Evolutionary conservation across 2,329 filamentous ascomycete species (phyloP), one percentile per base, ranked within the genome.

Genomic region (Ophidiomyces ophidiicola): DNA sequence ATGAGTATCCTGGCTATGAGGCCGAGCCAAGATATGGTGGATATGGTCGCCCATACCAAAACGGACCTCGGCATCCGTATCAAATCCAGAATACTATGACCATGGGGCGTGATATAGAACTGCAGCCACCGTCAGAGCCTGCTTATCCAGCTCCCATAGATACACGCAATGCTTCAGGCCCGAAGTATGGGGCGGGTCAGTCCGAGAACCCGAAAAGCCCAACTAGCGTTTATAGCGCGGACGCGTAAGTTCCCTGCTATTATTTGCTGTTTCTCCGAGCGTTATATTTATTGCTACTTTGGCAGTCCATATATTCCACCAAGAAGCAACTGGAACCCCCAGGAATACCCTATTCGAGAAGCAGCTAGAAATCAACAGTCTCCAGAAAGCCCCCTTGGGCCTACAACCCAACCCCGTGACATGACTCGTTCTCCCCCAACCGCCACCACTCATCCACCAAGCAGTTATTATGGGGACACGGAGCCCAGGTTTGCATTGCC

Each of bases 401-500:
- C 60, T 52, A 42, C 53, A 29, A 37, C 44, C 52, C 33, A 42
- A 43, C 55, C 45, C 42, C 18, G 25, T 19, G 19, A 39, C 30
- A 53, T 50, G 41, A 43, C 21, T 46, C 46, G 31, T 48, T 50
- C 45, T 15, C 40, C 49, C 5, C 41, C 41, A 15, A 52, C 55
- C 49, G 14, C 45, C 50, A 44, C 57, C 47, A 34, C 63, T 53
- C 50, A 55, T 35, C 68, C 69, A 7, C 46, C 46, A 12, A 59
- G 66, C 30, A 63, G 72, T 46, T 96, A 96, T 62, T 93, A 92
- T 55, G 90, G 96, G 68, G 88, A 96, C 57, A 76, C 94, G 8
- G 86, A 94, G 48, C 86, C 88, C 31, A 82, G 78, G 41, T 96
- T 94, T 53, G 81, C 77, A 23, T 71, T 75, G 41, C 46, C 51